phyloP scores from a whole-genome alignment of 2,329 filamentous ascomycete species.

The Colletotrichum godetiae region DNA sequence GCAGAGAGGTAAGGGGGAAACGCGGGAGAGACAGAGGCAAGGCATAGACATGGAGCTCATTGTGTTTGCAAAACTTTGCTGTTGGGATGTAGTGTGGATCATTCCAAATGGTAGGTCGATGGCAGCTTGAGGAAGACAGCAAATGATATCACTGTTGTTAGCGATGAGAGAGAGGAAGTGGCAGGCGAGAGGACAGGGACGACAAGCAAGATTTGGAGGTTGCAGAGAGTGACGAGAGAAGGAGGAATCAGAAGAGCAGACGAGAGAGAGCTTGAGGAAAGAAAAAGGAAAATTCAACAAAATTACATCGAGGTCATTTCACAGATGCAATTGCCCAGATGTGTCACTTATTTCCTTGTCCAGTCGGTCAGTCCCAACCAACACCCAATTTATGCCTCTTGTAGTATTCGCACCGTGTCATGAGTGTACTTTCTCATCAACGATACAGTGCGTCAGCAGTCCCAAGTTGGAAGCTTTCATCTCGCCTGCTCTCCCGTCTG shows the following conservation, averaged over 20 bases:
- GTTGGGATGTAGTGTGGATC: not conserved
- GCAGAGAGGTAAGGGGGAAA: not conserved
- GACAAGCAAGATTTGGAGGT: not conserved
- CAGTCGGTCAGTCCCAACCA: not conserved
- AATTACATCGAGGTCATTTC: not conserved
- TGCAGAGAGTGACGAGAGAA: not conserved
- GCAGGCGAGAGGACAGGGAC: not conserved
- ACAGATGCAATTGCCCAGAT: not conserved
- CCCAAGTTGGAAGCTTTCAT: not conserved
- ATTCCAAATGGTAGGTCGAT: not conserved
- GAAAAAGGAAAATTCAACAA: not conserved
- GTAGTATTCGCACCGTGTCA: slow-evolving; percentile 9
- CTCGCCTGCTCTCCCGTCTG: not conserved
- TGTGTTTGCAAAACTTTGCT: not conserved
- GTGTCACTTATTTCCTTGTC: not conserved
- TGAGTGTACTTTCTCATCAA: fast-evolving
- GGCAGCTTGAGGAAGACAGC: not conserved
- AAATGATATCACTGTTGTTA: not conserved
- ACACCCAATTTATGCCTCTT: not conserved
- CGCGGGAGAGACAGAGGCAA: not conserved
- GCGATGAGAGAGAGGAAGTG: not conserved
- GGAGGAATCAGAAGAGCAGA: not conserved
- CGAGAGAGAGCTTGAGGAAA: not conserved
- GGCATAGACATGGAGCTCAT: not conserved
- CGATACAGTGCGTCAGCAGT: not conserved